Evolutionary conservation across 441 rosid genomes (phyloP), one percentile per base, ranked within the genome.

Genomic region (Rhodomyrtus psidioides): DNA sequence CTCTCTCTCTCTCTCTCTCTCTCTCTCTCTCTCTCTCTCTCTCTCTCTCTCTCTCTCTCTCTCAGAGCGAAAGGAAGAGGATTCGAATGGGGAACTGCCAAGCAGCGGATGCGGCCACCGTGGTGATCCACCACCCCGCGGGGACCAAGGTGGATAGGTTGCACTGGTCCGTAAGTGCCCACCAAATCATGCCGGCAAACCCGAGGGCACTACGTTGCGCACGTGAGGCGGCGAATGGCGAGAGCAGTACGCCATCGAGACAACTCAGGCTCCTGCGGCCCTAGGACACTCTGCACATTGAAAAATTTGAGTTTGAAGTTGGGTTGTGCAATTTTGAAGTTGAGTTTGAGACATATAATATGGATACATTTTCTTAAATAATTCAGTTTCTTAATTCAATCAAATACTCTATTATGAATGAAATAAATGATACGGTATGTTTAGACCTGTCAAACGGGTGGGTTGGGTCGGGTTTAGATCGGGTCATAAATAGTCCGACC

Each of bases 191-290:
- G 98, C 88, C 83, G 74, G 90, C 94, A 0, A 93, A 96, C 82
- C 98, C 99, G 4, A n/a, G 98, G 98, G 12, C 93, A 95, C 87
- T 96, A 96, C 79, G 99, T 96, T 23, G 98, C 99, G 9, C 92
- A 93, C 81, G 89, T 96, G 53, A 93, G n/a, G 86, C 91, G 5
- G 16, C 87, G 70, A 92, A 82, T 81, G 87, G 87, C 59, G 95
- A 91, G 55, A 91, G 92, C 54, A 15, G 49, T 7, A 12, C 86
- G 84, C 96, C 95, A 55, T 6, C 93, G 85, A 95, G 93, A 86
- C 98, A 96, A 87, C 97, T 94, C 65, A 96, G 93, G 94, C 99
- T 96, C 86, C 91, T 95, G 55, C 94, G 96, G 65, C 98, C 98
- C 1, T 92, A 93, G 2, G 98, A 95, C 65, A 93, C 97, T 59